Conservation (phyloP, 2,329 filamentous ascomycete species). For the Polytolypa hystricis region DNA sequence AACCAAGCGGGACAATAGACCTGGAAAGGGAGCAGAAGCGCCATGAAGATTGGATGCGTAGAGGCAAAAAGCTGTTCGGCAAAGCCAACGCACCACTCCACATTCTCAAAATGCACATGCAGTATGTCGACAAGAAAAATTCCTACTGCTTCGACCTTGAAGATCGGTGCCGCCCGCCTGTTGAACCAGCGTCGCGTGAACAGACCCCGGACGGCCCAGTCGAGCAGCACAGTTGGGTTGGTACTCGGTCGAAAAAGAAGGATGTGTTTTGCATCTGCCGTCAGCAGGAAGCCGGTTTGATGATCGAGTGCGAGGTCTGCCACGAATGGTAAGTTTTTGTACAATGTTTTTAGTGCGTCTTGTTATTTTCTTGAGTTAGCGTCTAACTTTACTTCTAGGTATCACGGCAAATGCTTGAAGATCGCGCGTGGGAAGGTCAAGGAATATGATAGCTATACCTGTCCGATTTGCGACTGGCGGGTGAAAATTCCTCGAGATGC, state of each 20-base stretch:
- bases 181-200: slow-evolving; percentile 83
- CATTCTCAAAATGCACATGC: slow-evolving; percentile 89
- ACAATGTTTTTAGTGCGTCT: slow-evolving; percentile 3
- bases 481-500: slow-evolving; percentile 95
- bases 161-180: slow-evolving; percentile 79
- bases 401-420: slow-evolving; percentile 95
- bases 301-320: slow-evolving; percentile 98
- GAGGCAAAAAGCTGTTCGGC: slow-evolving; percentile 93
- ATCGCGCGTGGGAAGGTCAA: slow-evolving; percentile 96
- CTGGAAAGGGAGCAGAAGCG: slow-evolving; percentile 88
- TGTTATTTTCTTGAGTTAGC: slow-evolving; percentile 1
- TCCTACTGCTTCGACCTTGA: slow-evolving; percentile 80
- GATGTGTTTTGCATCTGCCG: slow-evolving; percentile 98
- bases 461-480: slow-evolving; percentile 94
- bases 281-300: slow-evolving; percentile 88
- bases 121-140: slow-evolving; percentile 84
- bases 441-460: slow-evolving; percentile 96
- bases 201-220: slow-evolving; percentile 52
- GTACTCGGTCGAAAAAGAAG: slow-evolving; percentile 46
- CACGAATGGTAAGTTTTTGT: slow-evolving; percentile 71
- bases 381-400: slow-evolving; percentile 46
- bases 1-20: slow-evolving; percentile 80
- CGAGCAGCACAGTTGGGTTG: slow-evolving; percentile 31
- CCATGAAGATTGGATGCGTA: slow-evolving; percentile 98
- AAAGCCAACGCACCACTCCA: slow-evolving; percentile 96